These are phyloP conservation scores for Agrocybe chaxingu DNA, from an alignment of 768 basidiomycete species.

Conservation along the genomic window DNA sequence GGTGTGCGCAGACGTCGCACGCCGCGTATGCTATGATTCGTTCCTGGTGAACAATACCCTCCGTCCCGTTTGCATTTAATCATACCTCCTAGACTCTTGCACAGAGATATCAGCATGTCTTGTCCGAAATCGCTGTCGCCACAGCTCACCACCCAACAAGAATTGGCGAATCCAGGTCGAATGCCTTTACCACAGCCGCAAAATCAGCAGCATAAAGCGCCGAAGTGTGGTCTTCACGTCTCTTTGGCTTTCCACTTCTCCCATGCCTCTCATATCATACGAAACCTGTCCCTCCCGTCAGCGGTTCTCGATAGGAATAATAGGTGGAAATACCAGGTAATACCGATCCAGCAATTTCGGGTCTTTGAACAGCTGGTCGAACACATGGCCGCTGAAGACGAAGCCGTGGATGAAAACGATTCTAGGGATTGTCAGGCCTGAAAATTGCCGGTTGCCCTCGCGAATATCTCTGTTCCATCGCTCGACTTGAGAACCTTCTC, in stretches of 20 bases:
- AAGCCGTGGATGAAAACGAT: conserved; percentile 43
- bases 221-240: conserved; percentile 22
- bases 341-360: conserved; percentile 17
- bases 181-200: conserved; percentile 24
- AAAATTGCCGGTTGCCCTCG: conserved; percentile 37
- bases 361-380: conserved; percentile 35
- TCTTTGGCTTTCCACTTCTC: conserved; percentile 28
- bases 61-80: background rate
- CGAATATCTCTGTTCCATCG: conserved; percentile 40
- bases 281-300: conserved; percentile 20
- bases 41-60: background rate
- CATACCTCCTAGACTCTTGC: conserved; percentile 28
- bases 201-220: conserved; percentile 29
- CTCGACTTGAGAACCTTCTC: conserved; percentile 13
- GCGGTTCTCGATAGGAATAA: background rate
- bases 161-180: conserved; percentile 24
- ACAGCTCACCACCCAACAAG: conserved; percentile 27
- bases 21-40: conserved; percentile 19
- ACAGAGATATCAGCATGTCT: background rate
- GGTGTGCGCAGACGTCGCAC: conserved; percentile 24
- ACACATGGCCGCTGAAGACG: conserved; percentile 29
- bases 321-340: conserved; percentile 18
- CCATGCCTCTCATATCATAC: conserved; percentile 34
- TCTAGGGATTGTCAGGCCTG: conserved; percentile 29
- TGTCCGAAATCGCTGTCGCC: no score